phyloP scores from a whole-genome alignment of 495 filamentous ascomycete genomes.

The Geopyxis carbonaria region DNA sequence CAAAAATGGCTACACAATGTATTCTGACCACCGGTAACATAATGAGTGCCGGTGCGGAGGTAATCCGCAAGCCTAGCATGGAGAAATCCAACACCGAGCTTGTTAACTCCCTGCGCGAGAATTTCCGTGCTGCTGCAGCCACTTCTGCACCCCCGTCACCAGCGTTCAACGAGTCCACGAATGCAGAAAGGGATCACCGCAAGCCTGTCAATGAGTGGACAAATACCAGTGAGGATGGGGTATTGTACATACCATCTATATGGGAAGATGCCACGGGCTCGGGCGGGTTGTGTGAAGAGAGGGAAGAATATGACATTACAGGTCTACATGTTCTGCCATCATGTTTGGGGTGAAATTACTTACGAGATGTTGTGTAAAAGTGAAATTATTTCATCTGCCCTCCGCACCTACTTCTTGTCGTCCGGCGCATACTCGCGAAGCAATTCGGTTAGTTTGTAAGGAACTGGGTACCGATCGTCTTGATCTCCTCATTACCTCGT shows the following conservation, averaged over 20 bases:
- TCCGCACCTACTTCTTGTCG: conserved; percentile 7
- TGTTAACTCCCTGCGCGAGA: conserved; percentile 20
- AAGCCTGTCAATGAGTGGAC: too few species aligned
- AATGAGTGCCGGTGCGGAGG: conserved; percentile 23
- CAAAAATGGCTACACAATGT: conserved; percentile 12
- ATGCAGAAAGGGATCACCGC: too few species aligned
- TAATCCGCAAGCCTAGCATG: conserved; percentile 23
- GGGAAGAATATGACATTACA: conserved; percentile 22
- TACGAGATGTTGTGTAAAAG: conserved; percentile 2
- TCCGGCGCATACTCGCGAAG: conserved; percentile 30
- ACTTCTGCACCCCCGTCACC: not conserved
- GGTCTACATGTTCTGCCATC: too few species aligned
- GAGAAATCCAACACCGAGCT: conserved; percentile 19
- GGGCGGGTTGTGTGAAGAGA: too few species aligned
- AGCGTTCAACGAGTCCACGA: too few species aligned
- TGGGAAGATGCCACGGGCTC: too few species aligned
- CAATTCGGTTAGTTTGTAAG: conserved; percentile 41
- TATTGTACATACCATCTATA: too few species aligned
- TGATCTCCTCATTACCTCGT: conserved; percentile 81
- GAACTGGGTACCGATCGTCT: conserved; percentile 58
- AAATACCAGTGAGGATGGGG: too few species aligned
- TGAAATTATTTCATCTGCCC: conserved; percentile 24
- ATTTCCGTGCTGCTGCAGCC: conserved; percentile 13
- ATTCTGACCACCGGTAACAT: conserved; percentile 22
- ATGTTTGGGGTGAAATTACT: too few species aligned